These are phyloP conservation scores for Sideroxylon spinosum DNA, from an alignment of 179 eudicot species.

Conservation along the genomic window DNA sequence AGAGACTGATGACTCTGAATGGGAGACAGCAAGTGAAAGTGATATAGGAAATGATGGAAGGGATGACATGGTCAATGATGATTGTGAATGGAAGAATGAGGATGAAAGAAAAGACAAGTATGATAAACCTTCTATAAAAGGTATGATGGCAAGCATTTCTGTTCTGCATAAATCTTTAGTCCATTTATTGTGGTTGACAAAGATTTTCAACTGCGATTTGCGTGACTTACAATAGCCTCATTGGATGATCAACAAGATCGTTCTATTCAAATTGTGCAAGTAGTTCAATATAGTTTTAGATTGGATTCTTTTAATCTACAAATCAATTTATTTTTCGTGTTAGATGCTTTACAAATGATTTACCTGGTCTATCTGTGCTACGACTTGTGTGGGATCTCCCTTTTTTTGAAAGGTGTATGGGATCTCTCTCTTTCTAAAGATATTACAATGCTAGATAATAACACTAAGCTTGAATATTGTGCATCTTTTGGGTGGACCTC, in stretches of 20 bases:
- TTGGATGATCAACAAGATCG: not conserved
- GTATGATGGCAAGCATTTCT: constrained; percentile 27
- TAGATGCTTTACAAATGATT: not conserved
- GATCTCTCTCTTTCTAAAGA: too few species aligned
- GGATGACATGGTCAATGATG: constrained; percentile 55
- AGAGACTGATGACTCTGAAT: constrained; percentile 88
- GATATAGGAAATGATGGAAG: constrained; percentile 70
- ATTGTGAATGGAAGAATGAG: constrained; percentile 63
- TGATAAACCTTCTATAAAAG: constrained; percentile 54
- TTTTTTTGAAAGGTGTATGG: too few species aligned
- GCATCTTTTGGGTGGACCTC: not conserved
- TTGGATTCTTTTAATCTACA: not conserved
- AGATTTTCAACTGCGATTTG: not conserved
- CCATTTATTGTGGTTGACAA: not conserved
- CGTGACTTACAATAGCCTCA: not conserved
- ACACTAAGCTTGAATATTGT: not conserved
- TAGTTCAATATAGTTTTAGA: not conserved
- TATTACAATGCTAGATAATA: not conserved
- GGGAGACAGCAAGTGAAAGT: constrained; percentile 99
- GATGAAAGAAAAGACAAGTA: constrained; percentile 59
- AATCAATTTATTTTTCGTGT: not conserved
- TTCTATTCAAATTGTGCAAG: not conserved
- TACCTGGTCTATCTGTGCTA: not conserved
- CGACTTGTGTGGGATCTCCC: too few species aligned
- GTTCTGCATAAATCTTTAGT: not conserved